Evolutionary conservation across 2,329 filamentous ascomycete species (phyloP).

Genomic region (Cadophora luteo-olivacea): DNA sequence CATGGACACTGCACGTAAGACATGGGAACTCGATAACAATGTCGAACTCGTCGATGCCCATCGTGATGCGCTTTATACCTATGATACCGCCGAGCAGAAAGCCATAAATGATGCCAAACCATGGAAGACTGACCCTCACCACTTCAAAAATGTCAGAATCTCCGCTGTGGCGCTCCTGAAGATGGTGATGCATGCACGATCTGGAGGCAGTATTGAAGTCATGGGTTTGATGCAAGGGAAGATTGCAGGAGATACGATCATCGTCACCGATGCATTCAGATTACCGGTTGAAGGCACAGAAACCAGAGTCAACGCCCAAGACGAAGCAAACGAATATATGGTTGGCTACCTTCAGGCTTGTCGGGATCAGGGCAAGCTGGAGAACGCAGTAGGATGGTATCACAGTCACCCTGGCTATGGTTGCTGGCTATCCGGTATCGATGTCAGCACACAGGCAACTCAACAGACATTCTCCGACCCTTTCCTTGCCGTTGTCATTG

Average conservation of each 20-base stretch:
- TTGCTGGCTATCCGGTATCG: constrained; percentile 97
- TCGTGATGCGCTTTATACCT: constrained; percentile 91
- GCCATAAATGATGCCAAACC: constrained; percentile 68
- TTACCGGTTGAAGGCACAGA: constrained; percentile 98
- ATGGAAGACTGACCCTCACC: constrained; percentile 79
- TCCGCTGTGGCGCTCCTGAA: constrained; percentile 93
- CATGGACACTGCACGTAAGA: constrained; percentile 64
- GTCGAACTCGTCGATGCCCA: constrained; percentile 82
- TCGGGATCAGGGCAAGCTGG: constrained; percentile 77
- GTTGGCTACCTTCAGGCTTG: constrained; percentile 81
- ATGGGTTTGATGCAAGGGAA: constrained; percentile 99
- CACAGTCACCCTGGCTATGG: constrained; percentile 97
- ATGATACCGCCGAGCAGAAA: constrained; percentile 73
- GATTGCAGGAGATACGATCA: constrained; percentile 81
- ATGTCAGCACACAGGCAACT: constrained; percentile 84
- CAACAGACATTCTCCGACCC: constrained; percentile 90
- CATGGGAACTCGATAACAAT: constrained; percentile 86
- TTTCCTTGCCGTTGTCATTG: constrained; percentile 94
- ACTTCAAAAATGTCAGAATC: constrained; percentile 94
- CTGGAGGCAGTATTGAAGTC: constrained; percentile 88
- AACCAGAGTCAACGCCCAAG: constrained; percentile 94
- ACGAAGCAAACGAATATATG: constrained; percentile 97
- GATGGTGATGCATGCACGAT: constrained; percentile 99
- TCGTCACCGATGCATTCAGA: constrained; percentile 93
- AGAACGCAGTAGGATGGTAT: constrained; percentile 98